Evolutionary conservation across 805 yeast genomes (phyloP), one percentile per base, ranked within the genome.

Genomic region (Saccharomycopsis schoenii): DNA sequence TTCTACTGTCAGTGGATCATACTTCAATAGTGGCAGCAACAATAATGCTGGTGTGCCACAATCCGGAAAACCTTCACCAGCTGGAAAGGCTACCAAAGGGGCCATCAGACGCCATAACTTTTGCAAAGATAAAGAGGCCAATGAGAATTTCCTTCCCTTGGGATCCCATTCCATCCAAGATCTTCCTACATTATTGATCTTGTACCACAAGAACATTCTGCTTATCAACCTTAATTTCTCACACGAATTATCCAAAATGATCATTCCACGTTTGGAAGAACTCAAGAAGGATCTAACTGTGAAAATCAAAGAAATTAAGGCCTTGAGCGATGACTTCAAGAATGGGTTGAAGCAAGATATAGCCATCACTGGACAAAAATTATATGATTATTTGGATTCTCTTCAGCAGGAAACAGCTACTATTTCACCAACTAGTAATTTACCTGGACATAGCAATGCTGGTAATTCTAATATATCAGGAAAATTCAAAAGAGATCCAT

Each of bases 91-190:
- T n/a, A 56, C 36, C 6, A 50, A 51, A 36, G 17, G 47, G 8
- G 57, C 52, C 2, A 47, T 47, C 15, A 47, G 21, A 24, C 52
- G 42, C n/a, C 55, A 52, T 70, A 75, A 66, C n/a, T 9, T 5
- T 21, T 11, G 52, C 12, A 69, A 71, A 61, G 70, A 75, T 69
- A 75, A 73, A 67, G 63, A 50, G 42, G 66, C 57, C 25, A 56
- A 55, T 14, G 71, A 80, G 68, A 83, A 80, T 72, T 93, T 93
- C 67, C 73, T 87, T 59, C 91, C 96, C 0, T 76, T 82, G 40
- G 97, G 97, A 39, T 82, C 79, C 66, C 88, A 88, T 2, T 89
- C 96, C 10, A 80, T 92, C 60, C 91, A 87, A 67, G 97, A 91
- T 71, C 74, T 92, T 42, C 96, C 96, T 10, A 81, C 85, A 10